Percentiles rank a stretch among this genome's conserved stretches.
phyloP scores from a whole-genome alignment of 768 basidiomycete genomes.

The Mrakia frigida region DNA sequence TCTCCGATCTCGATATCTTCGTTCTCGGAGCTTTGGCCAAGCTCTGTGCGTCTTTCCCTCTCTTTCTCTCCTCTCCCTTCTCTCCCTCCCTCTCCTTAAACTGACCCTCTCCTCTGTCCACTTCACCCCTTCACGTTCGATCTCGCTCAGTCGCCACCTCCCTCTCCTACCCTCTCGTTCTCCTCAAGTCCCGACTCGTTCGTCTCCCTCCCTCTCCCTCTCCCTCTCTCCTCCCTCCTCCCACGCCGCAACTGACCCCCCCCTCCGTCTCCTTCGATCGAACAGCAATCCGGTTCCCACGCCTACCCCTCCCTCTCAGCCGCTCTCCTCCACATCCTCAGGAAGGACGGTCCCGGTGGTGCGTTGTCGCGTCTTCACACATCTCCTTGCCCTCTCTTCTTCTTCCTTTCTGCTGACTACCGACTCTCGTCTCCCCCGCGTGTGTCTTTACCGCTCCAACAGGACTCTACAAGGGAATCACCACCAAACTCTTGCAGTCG shows the following conservation, averaged over 20 bases:
- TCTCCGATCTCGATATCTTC: slow-evolving; percentile 88
- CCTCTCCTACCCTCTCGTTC: slow-evolving; percentile 69
- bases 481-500: slow-evolving; percentile 83
- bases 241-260: not conserved
- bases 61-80: not conserved
- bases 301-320: slow-evolving; percentile 70
- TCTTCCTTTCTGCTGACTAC: not conserved
- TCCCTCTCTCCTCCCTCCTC: not conserved
- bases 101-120: not conserved
- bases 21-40: slow-evolving; percentile 91
- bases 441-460: slow-evolving; percentile 13
- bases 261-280: not conserved
- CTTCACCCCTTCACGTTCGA: not conserved
- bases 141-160: slow-evolving; percentile 46
- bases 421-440: slow-evolving; percentile 31
- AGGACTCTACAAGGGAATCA: slow-evolving; percentile 81
- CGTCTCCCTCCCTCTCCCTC: not conserved
- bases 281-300: slow-evolving; percentile 60
- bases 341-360: slow-evolving; percentile 55
- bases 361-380: not conserved
- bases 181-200: slow-evolving; percentile 45
- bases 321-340: slow-evolving; percentile 70
- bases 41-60: slow-evolving; percentile 47
- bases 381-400: not conserved
- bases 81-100: not conserved